These are phyloP conservation scores for Xylaria digitata DNA, from an alignment of 2,329 filamentous ascomycete species.

Conservation along the genomic window DNA sequence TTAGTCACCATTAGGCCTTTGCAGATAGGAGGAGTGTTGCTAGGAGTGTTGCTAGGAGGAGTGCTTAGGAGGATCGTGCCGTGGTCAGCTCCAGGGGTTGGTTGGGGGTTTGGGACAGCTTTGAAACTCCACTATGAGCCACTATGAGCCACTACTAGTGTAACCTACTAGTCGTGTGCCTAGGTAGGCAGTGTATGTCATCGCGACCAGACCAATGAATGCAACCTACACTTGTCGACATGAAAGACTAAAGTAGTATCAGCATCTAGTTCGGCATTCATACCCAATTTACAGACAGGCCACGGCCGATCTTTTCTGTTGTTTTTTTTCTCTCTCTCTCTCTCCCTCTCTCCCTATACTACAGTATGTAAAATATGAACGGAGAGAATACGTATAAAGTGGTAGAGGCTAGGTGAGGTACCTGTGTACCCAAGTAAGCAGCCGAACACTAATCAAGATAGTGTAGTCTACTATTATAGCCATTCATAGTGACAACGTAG, in stretches of 20 bases:
- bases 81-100: slow-evolving; percentile 15
- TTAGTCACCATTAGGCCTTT: no score
- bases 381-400: no score
- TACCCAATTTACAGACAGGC: slow-evolving; percentile 18
- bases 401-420: no score
- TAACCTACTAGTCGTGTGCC: no score
- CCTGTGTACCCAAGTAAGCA: not conserved
- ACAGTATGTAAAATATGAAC: no score
- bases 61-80: slow-evolving; percentile 20
- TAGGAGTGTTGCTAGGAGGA: no score
- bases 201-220: not conserved
- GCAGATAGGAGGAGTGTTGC: no score
- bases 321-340: no score
- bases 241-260: not conserved
- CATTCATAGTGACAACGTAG: not conserved
- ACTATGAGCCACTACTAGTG: not conserved
- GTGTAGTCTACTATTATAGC: not conserved
- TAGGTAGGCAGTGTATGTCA: no score
- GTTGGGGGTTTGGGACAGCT: slow-evolving; percentile 5
- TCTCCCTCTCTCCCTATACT: no score
- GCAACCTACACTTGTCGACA: not conserved
- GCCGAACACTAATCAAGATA: not conserved
- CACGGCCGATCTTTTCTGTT: slow-evolving; percentile 5
- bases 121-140: slow-evolving; percentile 23
- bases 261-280: not conserved